phyloP scores from a whole-genome alignment of 306 rosid genomes.

The Luffa acutangula region DNA sequence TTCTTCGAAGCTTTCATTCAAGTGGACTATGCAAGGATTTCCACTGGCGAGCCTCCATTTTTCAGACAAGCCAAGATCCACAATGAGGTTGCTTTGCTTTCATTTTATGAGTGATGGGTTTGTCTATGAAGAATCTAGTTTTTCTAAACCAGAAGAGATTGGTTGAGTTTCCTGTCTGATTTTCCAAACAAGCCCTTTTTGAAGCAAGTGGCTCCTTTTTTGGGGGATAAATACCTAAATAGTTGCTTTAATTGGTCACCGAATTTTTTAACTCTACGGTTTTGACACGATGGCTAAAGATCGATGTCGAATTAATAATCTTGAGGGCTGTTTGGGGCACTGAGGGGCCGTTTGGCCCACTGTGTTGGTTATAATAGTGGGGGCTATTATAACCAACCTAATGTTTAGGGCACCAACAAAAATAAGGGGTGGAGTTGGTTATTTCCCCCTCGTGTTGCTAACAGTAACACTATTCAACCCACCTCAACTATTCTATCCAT shows the following conservation, averaged over 20 bases:
- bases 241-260: not conserved
- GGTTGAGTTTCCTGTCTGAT: not conserved
- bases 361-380: no score
- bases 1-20: not conserved
- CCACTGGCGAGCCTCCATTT: not conserved
- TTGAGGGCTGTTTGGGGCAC: no score
- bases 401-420: no score
- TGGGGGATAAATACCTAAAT: no score
- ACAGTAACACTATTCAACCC: no score
- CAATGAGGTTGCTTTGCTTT: not conserved
- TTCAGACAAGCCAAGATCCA: not conserved
- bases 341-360: no score
- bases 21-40: not conserved
- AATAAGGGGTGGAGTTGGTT: no score
- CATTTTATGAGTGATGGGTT: not conserved
- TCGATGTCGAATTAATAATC: no score
- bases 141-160: no score
- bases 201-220: not conserved
- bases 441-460: no score
- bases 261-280: not conserved
- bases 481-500: no score
- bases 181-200: not conserved
- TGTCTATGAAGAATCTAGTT: not conserved
- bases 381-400: no score
- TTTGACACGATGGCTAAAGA: not conserved